phyloP scores from a whole-genome alignment of 208 protist genomes.

The Trypanosoma scelopori region DNA sequence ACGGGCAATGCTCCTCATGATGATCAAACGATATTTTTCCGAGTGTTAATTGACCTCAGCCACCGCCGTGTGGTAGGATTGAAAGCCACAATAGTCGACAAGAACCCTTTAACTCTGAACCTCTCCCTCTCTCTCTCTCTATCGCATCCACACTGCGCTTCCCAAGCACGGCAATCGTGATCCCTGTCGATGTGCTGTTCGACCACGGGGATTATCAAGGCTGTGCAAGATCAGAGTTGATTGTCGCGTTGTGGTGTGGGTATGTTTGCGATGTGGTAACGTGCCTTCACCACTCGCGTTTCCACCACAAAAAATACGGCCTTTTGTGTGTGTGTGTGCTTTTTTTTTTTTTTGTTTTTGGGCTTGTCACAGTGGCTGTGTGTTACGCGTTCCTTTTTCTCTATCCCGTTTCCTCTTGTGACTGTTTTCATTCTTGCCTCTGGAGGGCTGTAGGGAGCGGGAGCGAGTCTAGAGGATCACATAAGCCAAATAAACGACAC shows the following conservation, averaged over 20 bases:
- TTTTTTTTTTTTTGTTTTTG: slow-evolving; percentile 1
- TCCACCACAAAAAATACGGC: too few species aligned
- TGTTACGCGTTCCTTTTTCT: background rate
- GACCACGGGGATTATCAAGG: slow-evolving; percentile 24
- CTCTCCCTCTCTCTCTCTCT: slow-evolving; percentile 4
- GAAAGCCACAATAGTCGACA: slow-evolving; percentile 19
- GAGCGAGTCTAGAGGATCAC: too few species aligned
- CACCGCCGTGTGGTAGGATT: slow-evolving; percentile 8
- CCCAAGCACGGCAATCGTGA: slow-evolving; percentile 20
- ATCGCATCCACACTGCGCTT: background rate
- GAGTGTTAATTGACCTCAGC: slow-evolving; percentile 28
- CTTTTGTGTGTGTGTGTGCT: background rate
- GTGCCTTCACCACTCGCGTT: too few species aligned
- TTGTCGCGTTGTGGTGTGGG: background rate
- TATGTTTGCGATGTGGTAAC: too few species aligned
- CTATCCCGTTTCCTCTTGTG: background rate
- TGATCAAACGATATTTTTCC: slow-evolving; percentile 30
- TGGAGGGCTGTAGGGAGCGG: background rate
- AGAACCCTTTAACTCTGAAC: slow-evolving; percentile 46
- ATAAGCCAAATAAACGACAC: too few species aligned
- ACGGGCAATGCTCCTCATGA: slow-evolving; percentile 1
- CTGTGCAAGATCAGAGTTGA: slow-evolving; percentile 19
- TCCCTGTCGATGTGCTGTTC: slow-evolving; percentile 7
- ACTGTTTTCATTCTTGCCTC: background rate
- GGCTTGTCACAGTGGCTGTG: background rate